phyloP scores from a whole-genome alignment of 306 rosid genomes.

The Castanea sativa region DNA sequence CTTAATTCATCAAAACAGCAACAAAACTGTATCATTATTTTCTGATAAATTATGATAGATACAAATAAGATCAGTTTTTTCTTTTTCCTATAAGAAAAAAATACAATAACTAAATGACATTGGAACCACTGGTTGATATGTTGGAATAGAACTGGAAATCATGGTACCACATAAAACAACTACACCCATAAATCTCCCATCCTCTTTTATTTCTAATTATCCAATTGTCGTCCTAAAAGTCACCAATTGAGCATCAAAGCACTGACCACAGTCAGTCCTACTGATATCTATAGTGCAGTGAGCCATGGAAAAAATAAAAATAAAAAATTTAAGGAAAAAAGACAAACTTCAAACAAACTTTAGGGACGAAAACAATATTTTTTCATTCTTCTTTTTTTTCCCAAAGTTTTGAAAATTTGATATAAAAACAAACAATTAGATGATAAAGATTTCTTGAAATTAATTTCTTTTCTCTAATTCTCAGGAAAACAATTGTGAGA shows the following conservation, averaged over 20 bases:
- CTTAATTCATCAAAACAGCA: not conserved
- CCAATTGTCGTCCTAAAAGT: constrained; percentile 33
- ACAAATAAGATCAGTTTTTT: not conserved
- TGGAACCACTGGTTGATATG: constrained; percentile 31
- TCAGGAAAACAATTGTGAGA: too few species aligned
- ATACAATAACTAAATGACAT: not conserved
- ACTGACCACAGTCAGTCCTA: constrained; percentile 35
- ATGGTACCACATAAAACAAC: constrained; percentile 63
- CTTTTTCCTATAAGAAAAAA: not conserved
- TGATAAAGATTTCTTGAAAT: too few species aligned
- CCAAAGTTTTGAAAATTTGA: too few species aligned
- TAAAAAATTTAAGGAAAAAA: too few species aligned
- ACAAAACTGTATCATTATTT: not conserved
- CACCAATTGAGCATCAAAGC: constrained; percentile 42
- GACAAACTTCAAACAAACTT: too few species aligned
- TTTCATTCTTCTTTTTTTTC: too few species aligned
- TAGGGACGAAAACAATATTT: too few species aligned
- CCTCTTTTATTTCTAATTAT: constrained; percentile 38
- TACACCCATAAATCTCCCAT: constrained; percentile 56
- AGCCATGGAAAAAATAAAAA: constrained; percentile 28
- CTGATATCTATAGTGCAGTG: constrained; percentile 60
- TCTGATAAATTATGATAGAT: not conserved
- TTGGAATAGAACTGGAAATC: constrained; percentile 53
- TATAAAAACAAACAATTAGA: too few species aligned
- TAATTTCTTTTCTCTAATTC: too few species aligned